Evolutionary conservation across 2,329 filamentous ascomycete genomes (phyloP).

Genomic region (Dothideomycetes sp.): DNA sequence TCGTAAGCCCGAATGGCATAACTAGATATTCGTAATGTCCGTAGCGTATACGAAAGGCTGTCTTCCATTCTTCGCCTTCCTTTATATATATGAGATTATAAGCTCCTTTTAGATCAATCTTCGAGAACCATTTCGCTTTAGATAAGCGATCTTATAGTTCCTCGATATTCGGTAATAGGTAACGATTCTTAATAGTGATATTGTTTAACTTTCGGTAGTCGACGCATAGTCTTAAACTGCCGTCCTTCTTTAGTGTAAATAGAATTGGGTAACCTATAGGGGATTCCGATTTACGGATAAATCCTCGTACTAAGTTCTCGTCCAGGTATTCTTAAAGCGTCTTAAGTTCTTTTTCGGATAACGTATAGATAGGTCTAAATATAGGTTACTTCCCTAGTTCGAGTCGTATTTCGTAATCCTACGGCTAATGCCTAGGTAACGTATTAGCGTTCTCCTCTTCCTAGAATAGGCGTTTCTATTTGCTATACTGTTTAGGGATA

Average conservation of each 20-base stretch:
- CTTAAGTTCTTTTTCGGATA: not conserved
- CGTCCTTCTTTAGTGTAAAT: not conserved
- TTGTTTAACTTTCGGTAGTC: constrained; percentile 23
- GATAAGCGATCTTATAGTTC: constrained; percentile 18
- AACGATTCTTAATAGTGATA: constrained; percentile 23
- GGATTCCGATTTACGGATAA: not conserved
- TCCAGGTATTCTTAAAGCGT: not conserved
- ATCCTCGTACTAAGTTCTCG: not conserved
- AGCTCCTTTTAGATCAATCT: constrained; percentile 19
- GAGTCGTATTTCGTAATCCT: constrained; percentile 15
- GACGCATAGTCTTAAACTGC: constrained; percentile 14
- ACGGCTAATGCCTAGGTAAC: constrained; percentile 16
- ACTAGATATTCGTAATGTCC: constrained; percentile 21
- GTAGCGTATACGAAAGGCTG: constrained; percentile 17
- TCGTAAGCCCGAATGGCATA: constrained; percentile 21
- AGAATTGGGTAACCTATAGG: not conserved
- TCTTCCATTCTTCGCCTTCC: constrained; percentile 22
- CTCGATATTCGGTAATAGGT: constrained; percentile 20
- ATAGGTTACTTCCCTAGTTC: not conserved
- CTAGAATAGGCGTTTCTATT: constrained; percentile 16
- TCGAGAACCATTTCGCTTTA: constrained; percentile 17
- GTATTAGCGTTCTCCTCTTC: constrained; percentile 13
- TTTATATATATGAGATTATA: constrained; percentile 22
- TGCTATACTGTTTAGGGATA: constrained; percentile 15
- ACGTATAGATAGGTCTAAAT: not conserved